Base-by-base conservation (phyloP, 345 rosid genomes). In the Aegle marmelos region DNA sequence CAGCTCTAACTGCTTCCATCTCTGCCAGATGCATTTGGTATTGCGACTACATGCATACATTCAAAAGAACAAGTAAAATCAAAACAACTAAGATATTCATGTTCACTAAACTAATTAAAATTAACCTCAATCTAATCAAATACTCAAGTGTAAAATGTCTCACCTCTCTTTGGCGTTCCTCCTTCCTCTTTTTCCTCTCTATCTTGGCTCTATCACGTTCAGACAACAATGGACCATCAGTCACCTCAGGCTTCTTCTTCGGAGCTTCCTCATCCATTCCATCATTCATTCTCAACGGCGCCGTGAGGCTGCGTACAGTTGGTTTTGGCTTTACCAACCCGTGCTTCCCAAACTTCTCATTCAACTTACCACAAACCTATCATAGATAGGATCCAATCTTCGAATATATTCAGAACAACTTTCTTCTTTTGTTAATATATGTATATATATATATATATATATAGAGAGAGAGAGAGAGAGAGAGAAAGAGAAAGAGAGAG, bases 151-250 rank as follows among this genome's bases (percentile, higher is more conserved):
- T 37, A 59, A 30, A 34, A 60, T 30, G 63, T 7, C 31, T 28
- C 6, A 94, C 97, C 93, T 94, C 99, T 82, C 99, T 82, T 84
- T 94, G 98, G 72, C 99, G 94, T 79, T 96, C 99, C 5, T 94
- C 99, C 86, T 96, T 96, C 78, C 98, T 91, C 89, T 93, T 91
- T 76, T 86, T 91, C 89, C 99, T 91, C 68, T 96, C 98, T 1
- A 96, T 39, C 91, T 92, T 96, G 27, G 78, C 76, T 68, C 79
- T 79, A 78, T 96, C 99, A 58, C 99, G 97, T 82, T 96, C 98
- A 0, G 97, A 83, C 66, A 96, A 77, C 74, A 94, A 24, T 8
- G 99, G 99, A 31, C 99, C 98, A 68, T 96, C 99, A 0, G 80
- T 53, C 0, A 85, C 85, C 91, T 96, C 99, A n/a, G 94, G 93